Conservation (phyloP, 2,329 filamentous ascomycete genomes). For the Nakataea oryzae region DNA sequence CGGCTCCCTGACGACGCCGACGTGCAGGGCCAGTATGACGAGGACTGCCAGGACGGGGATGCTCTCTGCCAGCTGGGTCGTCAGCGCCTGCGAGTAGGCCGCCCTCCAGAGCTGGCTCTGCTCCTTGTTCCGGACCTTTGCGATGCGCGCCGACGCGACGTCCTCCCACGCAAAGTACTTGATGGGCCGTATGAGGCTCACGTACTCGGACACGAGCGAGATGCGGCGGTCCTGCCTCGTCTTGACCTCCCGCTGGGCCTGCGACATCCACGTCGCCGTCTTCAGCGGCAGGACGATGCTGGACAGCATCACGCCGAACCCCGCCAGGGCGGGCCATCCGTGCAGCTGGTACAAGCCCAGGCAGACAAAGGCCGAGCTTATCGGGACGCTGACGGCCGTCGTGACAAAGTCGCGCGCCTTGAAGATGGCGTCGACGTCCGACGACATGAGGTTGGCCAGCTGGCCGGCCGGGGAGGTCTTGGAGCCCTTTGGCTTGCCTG, state of each 20-base stretch:
- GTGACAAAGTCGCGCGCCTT: constrained; percentile 36
- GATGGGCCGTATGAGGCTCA: constrained; percentile 45
- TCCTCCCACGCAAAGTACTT: constrained; percentile 54
- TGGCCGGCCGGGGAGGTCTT: constrained; percentile 12
- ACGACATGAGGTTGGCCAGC: constrained; percentile 34
- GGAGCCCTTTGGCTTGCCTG: constrained; percentile 2
- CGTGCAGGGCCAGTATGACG: constrained; percentile 42
- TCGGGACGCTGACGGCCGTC: constrained; percentile 35
- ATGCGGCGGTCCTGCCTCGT: constrained; percentile 46
- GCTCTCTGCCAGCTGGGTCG: constrained; percentile 39
- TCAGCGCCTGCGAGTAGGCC: constrained; percentile 32
- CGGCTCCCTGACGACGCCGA: constrained; percentile 32
- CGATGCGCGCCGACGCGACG: constrained; percentile 38
- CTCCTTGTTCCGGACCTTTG: constrained; percentile 36
- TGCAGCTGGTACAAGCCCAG: constrained; percentile 38
- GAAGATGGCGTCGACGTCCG: constrained; percentile 45
- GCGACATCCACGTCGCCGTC: constrained; percentile 37
- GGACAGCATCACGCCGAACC: constrained; percentile 34
- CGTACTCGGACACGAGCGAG: constrained; percentile 46
- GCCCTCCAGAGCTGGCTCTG: constrained; percentile 44
- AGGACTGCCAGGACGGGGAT: constrained; percentile 42
- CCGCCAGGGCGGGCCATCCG: constrained; percentile 44
- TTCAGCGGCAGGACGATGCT: constrained; percentile 38
- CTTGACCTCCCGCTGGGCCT: constrained; percentile 39
- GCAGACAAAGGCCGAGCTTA: constrained; percentile 34